phyloP scores from a whole-genome alignment of 2,329 filamentous ascomycete species.

The Sporothrix dimorphospora region DNA sequence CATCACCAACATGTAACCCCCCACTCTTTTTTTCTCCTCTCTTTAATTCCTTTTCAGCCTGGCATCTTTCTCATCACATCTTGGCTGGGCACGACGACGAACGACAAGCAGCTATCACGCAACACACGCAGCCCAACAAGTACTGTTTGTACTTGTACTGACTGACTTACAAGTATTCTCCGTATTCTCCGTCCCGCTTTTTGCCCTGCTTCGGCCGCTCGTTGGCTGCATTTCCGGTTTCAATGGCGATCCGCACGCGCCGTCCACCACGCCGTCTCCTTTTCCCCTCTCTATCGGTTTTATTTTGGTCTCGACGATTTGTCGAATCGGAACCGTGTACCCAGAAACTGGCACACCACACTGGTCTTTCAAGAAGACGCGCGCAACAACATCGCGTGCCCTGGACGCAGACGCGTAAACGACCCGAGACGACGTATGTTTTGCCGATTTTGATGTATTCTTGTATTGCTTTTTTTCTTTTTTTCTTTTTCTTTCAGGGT shows the following conservation, averaged over 20 bases:
- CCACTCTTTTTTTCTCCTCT: neutral
- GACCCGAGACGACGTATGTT: neutral
- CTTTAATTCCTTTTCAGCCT: neutral
- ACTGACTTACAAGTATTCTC: neutral
- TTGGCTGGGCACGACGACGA: neutral
- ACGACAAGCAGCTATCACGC: neutral
- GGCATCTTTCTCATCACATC: neutral
- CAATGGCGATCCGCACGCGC: constrained; percentile 19
- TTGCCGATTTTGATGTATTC: neutral
- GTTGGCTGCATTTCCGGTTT: neutral
- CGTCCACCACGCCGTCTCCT: neutral
- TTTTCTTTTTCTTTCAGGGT: no score
- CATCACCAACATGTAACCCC: neutral
- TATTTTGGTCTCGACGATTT: neutral
- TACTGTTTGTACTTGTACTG: neutral
- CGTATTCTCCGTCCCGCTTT: neutral
- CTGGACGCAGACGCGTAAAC: neutral
- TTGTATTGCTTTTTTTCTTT: neutral
- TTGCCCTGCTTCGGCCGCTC: neutral
- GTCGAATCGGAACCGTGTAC: constrained; percentile 4
- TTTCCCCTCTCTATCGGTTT: neutral
- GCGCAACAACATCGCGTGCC: constrained; percentile 3
- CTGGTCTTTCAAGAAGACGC: neutral
- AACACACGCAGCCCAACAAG: neutral
- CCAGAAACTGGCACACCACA: neutral